Conservation (phyloP, 805 yeast genomes). For the Saccharomycopsis oosterbeekiorum region DNA sequence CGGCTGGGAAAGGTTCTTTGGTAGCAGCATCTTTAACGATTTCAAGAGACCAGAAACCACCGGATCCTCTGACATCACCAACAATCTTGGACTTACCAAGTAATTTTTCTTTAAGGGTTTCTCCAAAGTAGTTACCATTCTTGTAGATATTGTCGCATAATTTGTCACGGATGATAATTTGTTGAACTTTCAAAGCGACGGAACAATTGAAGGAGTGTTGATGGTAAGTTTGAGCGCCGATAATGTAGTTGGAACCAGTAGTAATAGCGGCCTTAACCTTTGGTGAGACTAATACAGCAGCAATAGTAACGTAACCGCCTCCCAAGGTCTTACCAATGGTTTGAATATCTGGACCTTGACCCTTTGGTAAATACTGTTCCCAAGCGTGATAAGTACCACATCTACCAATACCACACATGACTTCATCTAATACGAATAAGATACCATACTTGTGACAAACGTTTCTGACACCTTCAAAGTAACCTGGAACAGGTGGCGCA, state of each 20-base stretch:
- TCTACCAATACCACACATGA: conserved; percentile 48
- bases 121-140: conserved; percentile 36
- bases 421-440: conserved; percentile 41
- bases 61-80: conserved; percentile 46
- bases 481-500: conserved; percentile 34
- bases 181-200: conserved; percentile 38
- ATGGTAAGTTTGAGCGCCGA: conserved; percentile 43
- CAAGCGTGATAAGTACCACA: conserved; percentile 39
- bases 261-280: conserved; percentile 29
- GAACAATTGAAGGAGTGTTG: conserved; percentile 37
- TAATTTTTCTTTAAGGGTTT: conserved; percentile 25
- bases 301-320: conserved; percentile 39
- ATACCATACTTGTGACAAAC: conserved; percentile 43
- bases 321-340: conserved; percentile 41
- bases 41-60: conserved; percentile 47
- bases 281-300: conserved; percentile 32
- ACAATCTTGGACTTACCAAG: conserved; percentile 25
- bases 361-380: conserved; percentile 30
- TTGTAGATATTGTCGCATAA: conserved; percentile 32
- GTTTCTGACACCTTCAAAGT: conserved; percentile 35
- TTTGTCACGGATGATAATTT: conserved; percentile 28
- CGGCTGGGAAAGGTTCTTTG: conserved; percentile 34
- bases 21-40: conserved; percentile 38
- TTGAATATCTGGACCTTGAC: conserved; percentile 37
- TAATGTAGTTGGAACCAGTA: conserved; percentile 28